Evolutionary conservation across 768 basidiomycete species (phyloP).

Genomic region (Sarcomyxa edulis): DNA sequence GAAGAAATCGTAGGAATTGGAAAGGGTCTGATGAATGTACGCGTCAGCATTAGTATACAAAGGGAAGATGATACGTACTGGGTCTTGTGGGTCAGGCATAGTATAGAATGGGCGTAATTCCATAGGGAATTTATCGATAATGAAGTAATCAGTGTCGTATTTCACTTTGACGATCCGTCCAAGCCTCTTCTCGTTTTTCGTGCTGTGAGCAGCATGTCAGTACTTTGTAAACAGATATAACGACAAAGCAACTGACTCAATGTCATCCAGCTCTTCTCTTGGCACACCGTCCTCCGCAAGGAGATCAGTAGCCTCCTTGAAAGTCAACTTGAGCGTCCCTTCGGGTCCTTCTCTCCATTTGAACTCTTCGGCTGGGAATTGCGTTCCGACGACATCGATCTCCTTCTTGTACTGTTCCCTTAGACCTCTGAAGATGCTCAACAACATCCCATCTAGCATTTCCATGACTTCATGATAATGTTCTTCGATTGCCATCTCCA

Average conservation of each 20-base stretch:
- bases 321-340: conserved; percentile 80
- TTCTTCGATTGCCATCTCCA: conserved; percentile 98
- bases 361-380: conserved; percentile 96
- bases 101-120: conserved; percentile 97
- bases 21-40: conserved; percentile 54
- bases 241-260: conserved; percentile 52
- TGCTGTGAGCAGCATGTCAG: conserved; percentile 42
- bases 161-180: conserved; percentile 87
- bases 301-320: conserved; percentile 83
- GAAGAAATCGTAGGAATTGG: conserved; percentile 99
- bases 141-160: conserved; percentile 97
- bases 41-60: conserved; percentile 5
- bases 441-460: conserved; percentile 80
- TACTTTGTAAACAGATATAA: conserved; percentile 4
- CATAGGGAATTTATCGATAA: conserved; percentile 98
- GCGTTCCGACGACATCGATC: conserved; percentile 73
- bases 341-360: conserved; percentile 90
- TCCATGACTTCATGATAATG: conserved; percentile 99
- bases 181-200: conserved; percentile 91
- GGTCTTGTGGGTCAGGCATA: conserved; percentile 93
- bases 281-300: conserved; percentile 83
- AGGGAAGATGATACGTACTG: conserved; percentile 42
- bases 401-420: conserved; percentile 74
- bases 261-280: conserved; percentile 79
- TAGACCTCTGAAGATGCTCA: conserved; percentile 82